Conservation (phyloP, 768 basidiomycete genomes). For the Suillus subluteus region DNA sequence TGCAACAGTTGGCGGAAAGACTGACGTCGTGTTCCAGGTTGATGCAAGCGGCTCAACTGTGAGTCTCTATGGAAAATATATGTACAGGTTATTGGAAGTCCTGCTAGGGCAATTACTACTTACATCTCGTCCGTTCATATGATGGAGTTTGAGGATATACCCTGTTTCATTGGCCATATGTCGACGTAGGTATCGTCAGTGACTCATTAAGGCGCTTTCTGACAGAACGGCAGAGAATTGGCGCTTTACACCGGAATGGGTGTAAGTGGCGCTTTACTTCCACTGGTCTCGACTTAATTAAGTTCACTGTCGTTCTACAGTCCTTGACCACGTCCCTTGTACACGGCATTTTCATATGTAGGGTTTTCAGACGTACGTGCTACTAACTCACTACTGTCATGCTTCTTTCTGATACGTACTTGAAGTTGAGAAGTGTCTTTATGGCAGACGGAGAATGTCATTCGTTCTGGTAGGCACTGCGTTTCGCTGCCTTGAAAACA, state of each 20-base stretch:
- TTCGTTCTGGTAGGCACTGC: not conserved
- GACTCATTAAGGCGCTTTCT: not conserved
- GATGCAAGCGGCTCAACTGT: not conserved
- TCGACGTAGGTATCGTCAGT: not conserved
- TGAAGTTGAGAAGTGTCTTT: conserved; percentile 2
- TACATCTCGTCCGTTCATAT: not conserved
- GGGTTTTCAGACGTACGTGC: not conserved
- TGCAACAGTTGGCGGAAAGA: not conserved
- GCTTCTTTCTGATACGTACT: not conserved
- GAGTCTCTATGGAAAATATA: not conserved
- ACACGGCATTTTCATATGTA: not conserved
- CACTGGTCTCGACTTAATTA: too few species aligned
- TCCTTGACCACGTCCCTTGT: conserved; percentile 2
- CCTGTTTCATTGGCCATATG: not conserved
- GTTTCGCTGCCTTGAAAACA: too few species aligned
- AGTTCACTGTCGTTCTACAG: not conserved
- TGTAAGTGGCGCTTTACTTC: not conserved
- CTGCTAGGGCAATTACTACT: not conserved
- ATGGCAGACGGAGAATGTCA: not conserved
- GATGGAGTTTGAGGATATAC: not conserved
- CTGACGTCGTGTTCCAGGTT: not conserved
- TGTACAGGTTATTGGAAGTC: too few species aligned
- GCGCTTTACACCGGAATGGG: not conserved
- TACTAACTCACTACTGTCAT: not conserved
- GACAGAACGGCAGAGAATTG: not conserved